phyloP scores from a whole-genome alignment of 2,329 filamentous ascomycete genomes.

The Penicillium frequentans region DNA sequence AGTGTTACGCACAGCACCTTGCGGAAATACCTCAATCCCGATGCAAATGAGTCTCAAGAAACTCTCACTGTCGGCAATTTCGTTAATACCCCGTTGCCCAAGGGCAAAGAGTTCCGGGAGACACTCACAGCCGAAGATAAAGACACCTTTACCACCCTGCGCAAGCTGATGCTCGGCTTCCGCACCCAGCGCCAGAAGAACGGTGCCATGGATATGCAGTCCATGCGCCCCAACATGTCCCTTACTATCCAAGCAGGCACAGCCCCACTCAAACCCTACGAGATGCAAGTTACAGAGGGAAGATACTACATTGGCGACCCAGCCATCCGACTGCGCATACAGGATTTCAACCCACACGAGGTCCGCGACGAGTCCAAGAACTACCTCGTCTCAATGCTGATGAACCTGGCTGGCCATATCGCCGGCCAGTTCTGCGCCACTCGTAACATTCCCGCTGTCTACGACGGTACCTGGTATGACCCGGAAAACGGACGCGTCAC shows the following conservation, averaged over 20 bases:
- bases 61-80: conserved; percentile 32
- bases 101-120: conserved; percentile 24
- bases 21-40: conserved; percentile 37
- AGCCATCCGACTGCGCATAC: conserved; percentile 36
- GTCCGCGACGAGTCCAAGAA: conserved; percentile 38
- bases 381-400: conserved; percentile 48
- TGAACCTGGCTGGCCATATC: conserved; percentile 54
- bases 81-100: conserved; percentile 14
- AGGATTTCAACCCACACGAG: conserved; percentile 36
- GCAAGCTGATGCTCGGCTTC: conserved; percentile 41
- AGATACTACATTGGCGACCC: conserved; percentile 44
- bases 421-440: conserved; percentile 36
- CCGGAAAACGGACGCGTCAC: conserved; percentile 42
- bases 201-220: conserved; percentile 39
- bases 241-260: conserved; percentile 30
- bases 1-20: conserved; percentile 51
- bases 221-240: conserved; percentile 13
- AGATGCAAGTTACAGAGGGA: conserved; percentile 29
- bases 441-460: conserved; percentile 38
- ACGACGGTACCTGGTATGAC: conserved; percentile 38
- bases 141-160: conserved; percentile 34
- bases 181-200: conserved; percentile 37
- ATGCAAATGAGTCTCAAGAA: conserved; percentile 13
- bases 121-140: conserved; percentile 35
- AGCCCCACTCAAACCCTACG: conserved; percentile 25